Evolutionary conservation across 164 flowering plant genomes (phyloP), one percentile per base, ranked within the genome.

Genomic region (Litsea cubeba): DNA sequence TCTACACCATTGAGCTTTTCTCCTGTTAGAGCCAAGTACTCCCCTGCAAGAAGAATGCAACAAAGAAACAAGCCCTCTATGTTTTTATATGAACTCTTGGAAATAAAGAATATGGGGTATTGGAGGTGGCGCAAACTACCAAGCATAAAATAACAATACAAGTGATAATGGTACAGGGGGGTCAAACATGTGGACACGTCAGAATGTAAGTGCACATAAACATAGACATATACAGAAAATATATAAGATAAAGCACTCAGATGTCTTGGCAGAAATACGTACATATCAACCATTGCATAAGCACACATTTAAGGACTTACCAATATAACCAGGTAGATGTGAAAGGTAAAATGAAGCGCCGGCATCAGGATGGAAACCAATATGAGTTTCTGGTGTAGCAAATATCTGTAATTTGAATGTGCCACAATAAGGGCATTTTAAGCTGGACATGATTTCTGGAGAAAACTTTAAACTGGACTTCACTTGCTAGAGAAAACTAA

Each of bases 321-420:
- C 97, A 79, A 92, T 77, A 84, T 89, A 87, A 62, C 98, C 98
- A 72, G 96, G 98, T 54, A 92, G 85, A 40, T 86, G 93, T 71
- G 97, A 88, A 63, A 94, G 90, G 80, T 85, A 91, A 81, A 79
- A 91, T 60, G 96, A 92, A 83, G 95, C 95, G 57, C 97, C 98
- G 20, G 94, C 92, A 87, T 90, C 97, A 77, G 97, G 96, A 83
- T 92, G 97, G 77, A 94, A 95, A 76, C 98, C 98, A 73, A 92
- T 82, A 65, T 88, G 93, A 75, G 83, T 83, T 86, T 94, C 96
- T 51, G 96, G 97, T 76, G 84, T 71, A 14, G 88, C 80, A 84
- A 92, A 91, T 68, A 88, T 85, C 98, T 91, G 87, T 73, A 78
- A 78, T 50, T 70, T 60, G 67, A 69, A 23, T 69, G 46, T 40